Conservation (phyloP, 2,329 filamentous ascomycete genomes). For the Fusarium sp. region DNA sequence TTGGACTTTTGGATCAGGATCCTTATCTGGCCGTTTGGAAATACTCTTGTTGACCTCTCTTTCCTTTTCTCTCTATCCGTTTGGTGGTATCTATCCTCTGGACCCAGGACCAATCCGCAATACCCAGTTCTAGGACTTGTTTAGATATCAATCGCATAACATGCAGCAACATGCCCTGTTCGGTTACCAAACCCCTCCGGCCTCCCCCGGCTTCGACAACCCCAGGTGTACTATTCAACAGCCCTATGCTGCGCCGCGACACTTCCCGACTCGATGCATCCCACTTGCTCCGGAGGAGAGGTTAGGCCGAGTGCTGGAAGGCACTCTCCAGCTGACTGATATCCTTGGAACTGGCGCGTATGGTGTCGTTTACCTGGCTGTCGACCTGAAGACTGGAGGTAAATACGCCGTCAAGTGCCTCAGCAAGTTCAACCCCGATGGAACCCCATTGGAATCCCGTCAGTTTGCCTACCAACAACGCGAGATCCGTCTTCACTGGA, state of each 20-base stretch:
- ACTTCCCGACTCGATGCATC: slow-evolving; percentile 64
- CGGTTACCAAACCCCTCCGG: slow-evolving; percentile 72
- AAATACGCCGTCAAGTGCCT: slow-evolving; percentile 97
- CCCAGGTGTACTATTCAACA: slow-evolving; percentile 62
- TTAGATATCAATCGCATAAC: slow-evolving; percentile 58
- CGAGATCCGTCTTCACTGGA: slow-evolving; percentile 93
- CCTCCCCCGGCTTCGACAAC: slow-evolving; percentile 69
- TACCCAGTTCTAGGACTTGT: slow-evolving; percentile 43
- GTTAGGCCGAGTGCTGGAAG: slow-evolving; percentile 86
- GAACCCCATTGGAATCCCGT: slow-evolving; percentile 81
- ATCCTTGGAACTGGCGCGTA: slow-evolving; percentile 96
- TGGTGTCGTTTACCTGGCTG: slow-evolving; percentile 93
- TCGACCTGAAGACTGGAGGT: slow-evolving; percentile 85
- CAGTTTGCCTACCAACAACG: slow-evolving; percentile 92
- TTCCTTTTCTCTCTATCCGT: slow-evolving; percentile 46
- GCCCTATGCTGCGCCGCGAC: slow-evolving; percentile 54
- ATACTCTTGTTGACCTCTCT: slow-evolving; percentile 43
- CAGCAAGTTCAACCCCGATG: slow-evolving; percentile 86
- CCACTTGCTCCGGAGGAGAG: slow-evolving; percentile 84
- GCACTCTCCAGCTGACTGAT: slow-evolving; percentile 85
- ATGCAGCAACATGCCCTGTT: slow-evolving; percentile 73
- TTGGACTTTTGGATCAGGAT: slow-evolving; percentile 50
- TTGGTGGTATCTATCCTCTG: slow-evolving; percentile 43
- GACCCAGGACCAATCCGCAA: slow-evolving; percentile 36
- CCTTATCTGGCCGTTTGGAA: slow-evolving; percentile 45